Conservation (phyloP, 805 yeast genomes). For the Starmerella lactis-condensi region DNA sequence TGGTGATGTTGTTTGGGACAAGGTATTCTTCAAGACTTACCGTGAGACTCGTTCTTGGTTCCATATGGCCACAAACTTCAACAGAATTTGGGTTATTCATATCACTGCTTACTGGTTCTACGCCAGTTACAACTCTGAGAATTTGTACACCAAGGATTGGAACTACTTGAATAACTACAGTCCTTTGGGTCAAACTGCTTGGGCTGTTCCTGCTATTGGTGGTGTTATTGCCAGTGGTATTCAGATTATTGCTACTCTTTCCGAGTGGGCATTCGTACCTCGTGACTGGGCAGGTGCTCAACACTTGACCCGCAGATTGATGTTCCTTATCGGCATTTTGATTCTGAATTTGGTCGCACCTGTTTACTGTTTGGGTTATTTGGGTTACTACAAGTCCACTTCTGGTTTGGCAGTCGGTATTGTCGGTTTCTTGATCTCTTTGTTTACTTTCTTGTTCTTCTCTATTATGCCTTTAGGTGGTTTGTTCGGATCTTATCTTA, state of each 20-base stretch:
- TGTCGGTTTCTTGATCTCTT: constrained; percentile 74
- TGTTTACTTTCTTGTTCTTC: constrained; percentile 69
- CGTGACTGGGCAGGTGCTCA: constrained; percentile 99
- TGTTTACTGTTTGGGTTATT: constrained; percentile 67
- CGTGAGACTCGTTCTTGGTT: constrained; percentile 95
- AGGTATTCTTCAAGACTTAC: constrained; percentile 88
- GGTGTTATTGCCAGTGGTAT: constrained; percentile 71
- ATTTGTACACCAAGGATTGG: constrained; percentile 74
- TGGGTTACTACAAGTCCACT: constrained; percentile 39
- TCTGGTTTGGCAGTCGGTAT: constrained; percentile 65
- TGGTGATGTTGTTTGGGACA: constrained; percentile 83
- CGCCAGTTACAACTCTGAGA: constrained; percentile 78
- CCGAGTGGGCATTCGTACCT: constrained; percentile 94
- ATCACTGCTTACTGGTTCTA: constrained; percentile 86
- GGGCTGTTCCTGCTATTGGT: constrained; percentile 87
- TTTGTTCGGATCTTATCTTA: constrained; percentile 78
- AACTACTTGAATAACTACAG: constrained; percentile 63
- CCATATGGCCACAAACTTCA: constrained; percentile 84
- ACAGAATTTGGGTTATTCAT: constrained; percentile 96
- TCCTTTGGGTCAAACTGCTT: constrained; percentile 76
- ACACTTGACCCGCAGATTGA: constrained; percentile 72
- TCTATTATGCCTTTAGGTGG: constrained; percentile 95
- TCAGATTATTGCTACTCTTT: constrained; percentile 70
- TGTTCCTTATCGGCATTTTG: constrained; percentile 51
- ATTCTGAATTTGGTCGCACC: constrained; percentile 67